Base-by-base conservation (phyloP, 805 yeast species). In the Scheffersomyces coipomensis region DNA sequence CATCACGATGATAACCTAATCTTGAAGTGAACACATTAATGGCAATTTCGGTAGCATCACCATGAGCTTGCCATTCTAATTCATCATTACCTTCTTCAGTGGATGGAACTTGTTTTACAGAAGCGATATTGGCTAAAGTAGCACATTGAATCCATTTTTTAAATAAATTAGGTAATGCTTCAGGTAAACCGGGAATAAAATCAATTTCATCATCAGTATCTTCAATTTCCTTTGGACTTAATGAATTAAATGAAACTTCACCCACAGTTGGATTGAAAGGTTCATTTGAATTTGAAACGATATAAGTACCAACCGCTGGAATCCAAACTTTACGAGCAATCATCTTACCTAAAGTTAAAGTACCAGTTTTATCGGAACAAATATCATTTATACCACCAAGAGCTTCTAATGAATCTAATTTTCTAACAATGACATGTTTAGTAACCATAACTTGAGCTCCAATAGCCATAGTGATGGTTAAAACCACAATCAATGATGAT, bases 391-490 rank as follows among this genome's bases (percentile, higher is more conserved):
- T 83, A 15, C 88, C 83, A 18, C 93, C 93, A 33, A 85, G 67
- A 29, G 87, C 88, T 54, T 85, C 93, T 34, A 85, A 70, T 1
- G 91, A 83, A 56, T 85, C 91, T 45, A 85, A 68, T 49, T 83
- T 85, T 51, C 91, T 72, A 6, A 86, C 87, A 60, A 85, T 80
- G 24, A 85, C 93, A 49, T 82, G 69, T 54, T 81, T 75, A 29
- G 68, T 58, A n/a, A 79, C 81, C 81, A 88, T 79, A 29, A 76
- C 80, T 51, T 79, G 79, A 47, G 96, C 81, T 45, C 95, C 85
- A 50, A 82, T 82, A 1, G 91, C 88, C 90, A 85, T 85, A 1
- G 91, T 85, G 46, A 85, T 84, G n/a, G 93, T 85, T 44, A 85
- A 71, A 18, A 85, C 93, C 17, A 85, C 93, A 45, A 84, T 83